Conservation (phyloP, 805 yeast species). For the Brettanomyces anomalus region DNA sequence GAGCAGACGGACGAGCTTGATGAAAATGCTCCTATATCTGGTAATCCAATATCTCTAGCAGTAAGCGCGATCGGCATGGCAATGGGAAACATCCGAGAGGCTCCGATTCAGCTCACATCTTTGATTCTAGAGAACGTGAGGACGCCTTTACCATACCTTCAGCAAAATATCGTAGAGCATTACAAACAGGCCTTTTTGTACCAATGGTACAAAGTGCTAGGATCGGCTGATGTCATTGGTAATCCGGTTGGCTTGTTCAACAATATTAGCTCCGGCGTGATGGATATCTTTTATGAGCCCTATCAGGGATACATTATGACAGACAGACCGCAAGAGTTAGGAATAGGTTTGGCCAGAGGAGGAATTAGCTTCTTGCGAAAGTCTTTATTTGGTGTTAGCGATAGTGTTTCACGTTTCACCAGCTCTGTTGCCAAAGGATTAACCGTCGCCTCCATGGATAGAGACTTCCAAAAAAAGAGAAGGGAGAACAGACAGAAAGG, state of each 20-base stretch:
- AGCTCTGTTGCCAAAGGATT: slow-evolving; percentile 93
- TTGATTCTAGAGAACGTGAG: slow-evolving; percentile 81
- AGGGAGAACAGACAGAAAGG: slow-evolving; percentile 67
- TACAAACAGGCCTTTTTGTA: slow-evolving; percentile 88
- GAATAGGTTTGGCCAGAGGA: slow-evolving; percentile 93
- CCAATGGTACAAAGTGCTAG: slow-evolving; percentile 85
- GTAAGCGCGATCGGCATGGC: slow-evolving; percentile 91
- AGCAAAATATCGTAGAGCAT: slow-evolving; percentile 68
- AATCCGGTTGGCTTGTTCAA: slow-evolving; percentile 96
- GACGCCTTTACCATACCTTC: slow-evolving; percentile 68
- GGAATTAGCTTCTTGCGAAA: slow-evolving; percentile 90
- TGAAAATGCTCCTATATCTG: slow-evolving; percentile 39
- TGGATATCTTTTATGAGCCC: slow-evolving; percentile 96
- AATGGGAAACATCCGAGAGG: slow-evolving; percentile 92
- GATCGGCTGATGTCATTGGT: slow-evolving; percentile 94
- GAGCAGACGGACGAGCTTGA: slow-evolving; percentile 65
- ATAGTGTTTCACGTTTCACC: slow-evolving; percentile 85
- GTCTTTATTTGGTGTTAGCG: slow-evolving; percentile 90
- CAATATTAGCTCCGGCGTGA: slow-evolving; percentile 86
- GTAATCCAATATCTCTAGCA: slow-evolving; percentile 64
- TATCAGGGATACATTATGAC: slow-evolving; percentile 91
- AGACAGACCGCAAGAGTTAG: slow-evolving; percentile 92
- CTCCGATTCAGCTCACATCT: slow-evolving; percentile 86
- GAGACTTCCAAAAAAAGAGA: slow-evolving; percentile 77
- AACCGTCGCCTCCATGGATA: slow-evolving; percentile 83